Evolutionary conservation across 1,284 basidiomycete genomes (phyloP), one percentile per base, ranked within the genome.

Genomic region (Ganoderma lucidum): DNA sequence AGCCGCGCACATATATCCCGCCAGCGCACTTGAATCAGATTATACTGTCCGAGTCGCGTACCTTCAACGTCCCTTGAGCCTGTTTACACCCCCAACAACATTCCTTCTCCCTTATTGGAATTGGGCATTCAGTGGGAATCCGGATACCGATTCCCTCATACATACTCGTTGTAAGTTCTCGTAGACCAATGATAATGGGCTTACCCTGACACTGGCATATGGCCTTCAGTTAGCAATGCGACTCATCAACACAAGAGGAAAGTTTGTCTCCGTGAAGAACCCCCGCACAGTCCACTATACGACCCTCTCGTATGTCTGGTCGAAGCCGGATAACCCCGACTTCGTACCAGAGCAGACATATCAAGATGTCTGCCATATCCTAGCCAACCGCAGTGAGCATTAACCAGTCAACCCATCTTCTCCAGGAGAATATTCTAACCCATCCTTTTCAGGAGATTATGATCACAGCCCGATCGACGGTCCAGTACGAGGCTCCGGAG

Each of bases 281-380:
- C 64, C 64, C 28, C 64, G 64, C 12, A 35, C 28, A 2, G 64
- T 60, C 14, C 64, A 42, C n/a, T 65, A 60, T 32, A 56, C 64
- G 1, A 65, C 59, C 42, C 56, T 65, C 6, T 65, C 64, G 32
- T 56, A 65, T 19, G 64, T 65, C 56, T 65, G 64, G 64, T 32
- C 64, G 41, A 65, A 15, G 6, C 32, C 15, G 19, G 32, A 39
- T 30, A 19, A 10, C 12, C 56, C 56, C 17, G 64, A 14, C 23
- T 51, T 28, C 12, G 23, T 28, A 28, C 48, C 9, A 14, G 48
- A 65, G 6, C 64, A 65, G 32, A 65, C 64, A 12, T 65, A 65
- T 32, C n/a, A 59, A 32, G 56, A 65, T 10, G 37, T 65, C 23
- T 51, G 48, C 23, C 48, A 19, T 28, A 51, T 51, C 12, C 10